phyloP scores from a whole-genome alignment of 2,329 filamentous ascomycete genomes.

The Scleromitrula shiraiana region DNA sequence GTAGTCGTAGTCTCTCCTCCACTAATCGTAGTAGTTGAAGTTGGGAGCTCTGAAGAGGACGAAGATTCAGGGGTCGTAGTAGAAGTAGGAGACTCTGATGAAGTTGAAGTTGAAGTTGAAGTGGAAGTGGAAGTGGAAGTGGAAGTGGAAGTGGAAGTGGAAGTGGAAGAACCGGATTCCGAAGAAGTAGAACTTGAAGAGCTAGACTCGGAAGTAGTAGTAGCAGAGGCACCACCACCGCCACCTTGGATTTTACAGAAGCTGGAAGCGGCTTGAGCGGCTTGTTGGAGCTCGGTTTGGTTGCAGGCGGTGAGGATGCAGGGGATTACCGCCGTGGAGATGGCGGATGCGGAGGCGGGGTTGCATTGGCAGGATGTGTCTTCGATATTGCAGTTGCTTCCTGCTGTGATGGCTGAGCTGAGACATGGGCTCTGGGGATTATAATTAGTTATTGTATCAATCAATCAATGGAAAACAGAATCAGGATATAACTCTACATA shows the following conservation, averaged over 20 bases:
- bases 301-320: slow-evolving; percentile 31
- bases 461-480: not conserved
- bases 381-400: slow-evolving; percentile 30
- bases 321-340: slow-evolving; percentile 27
- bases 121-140: too few relatives aligned
- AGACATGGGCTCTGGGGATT: slow-evolving; percentile 30
- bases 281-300: slow-evolving; percentile 23
- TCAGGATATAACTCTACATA: slow-evolving; percentile 26
- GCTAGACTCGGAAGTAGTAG: slow-evolving; percentile 6
- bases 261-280: slow-evolving; percentile 27
- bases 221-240: slow-evolving; percentile 27
- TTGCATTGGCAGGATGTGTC: slow-evolving; percentile 35
- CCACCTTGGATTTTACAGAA: too few relatives aligned
- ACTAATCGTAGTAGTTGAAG: not conserved
- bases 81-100: too few relatives aligned
- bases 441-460: too few relatives aligned
- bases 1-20: not conserved
- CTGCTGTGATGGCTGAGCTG: slow-evolving; percentile 28
- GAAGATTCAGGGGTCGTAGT: too few relatives aligned
- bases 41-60: too few relatives aligned
- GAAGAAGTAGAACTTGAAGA: not conserved
- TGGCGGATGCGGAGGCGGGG: slow-evolving; percentile 18
- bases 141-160: too few relatives aligned
- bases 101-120: too few relatives aligned
- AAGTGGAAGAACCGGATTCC: too few relatives aligned